These are phyloP conservation scores for Diaporthe ilicicola DNA, from an alignment of 2,329 filamentous ascomycete species.

Conservation along the genomic window DNA sequence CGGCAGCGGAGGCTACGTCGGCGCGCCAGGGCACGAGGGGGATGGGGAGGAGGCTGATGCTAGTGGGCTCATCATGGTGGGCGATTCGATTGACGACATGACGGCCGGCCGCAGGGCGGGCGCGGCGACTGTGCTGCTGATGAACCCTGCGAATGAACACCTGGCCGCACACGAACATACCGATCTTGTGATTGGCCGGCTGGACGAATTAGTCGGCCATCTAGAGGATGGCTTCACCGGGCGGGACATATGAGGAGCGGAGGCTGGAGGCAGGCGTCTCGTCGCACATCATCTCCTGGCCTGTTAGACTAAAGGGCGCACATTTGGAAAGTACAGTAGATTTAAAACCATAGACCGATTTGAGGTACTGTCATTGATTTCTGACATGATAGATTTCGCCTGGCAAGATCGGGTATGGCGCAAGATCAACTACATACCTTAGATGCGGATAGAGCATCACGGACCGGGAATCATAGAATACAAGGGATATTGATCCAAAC, in stretches of 20 bases:
- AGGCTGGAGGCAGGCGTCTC: too few species aligned
- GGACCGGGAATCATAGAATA: background rate
- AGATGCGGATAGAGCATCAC: background rate
- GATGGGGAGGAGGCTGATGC: conserved; percentile 49
- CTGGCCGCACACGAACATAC: conserved; percentile 78
- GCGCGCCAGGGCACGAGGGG: conserved; percentile 34
- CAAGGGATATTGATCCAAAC: background rate
- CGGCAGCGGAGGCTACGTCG: conserved; percentile 23
- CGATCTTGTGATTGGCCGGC: conserved; percentile 73
- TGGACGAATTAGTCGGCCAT: conserved; percentile 81
- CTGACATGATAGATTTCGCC: background rate
- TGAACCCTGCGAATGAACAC: conserved; percentile 81
- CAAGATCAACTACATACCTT: too few species aligned
- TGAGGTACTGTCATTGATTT: background rate
- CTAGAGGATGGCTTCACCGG: conserved; percentile 80
- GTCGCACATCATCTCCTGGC: background rate
- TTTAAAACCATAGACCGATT: background rate
- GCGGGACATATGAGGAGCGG: conserved; percentile 38
- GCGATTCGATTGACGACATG: conserved; percentile 92
- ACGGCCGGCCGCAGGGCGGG: conserved; percentile 84
- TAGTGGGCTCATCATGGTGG: conserved; percentile 69
- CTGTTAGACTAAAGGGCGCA: background rate
- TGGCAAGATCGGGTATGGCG: too few species aligned
- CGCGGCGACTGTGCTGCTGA: conserved; percentile 87
- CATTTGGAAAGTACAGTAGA: too few species aligned